These are phyloP conservation scores for Hypoxylon sp. DNA, from an alignment of 2,329 filamentous ascomycete genomes.

Conservation along the genomic window DNA sequence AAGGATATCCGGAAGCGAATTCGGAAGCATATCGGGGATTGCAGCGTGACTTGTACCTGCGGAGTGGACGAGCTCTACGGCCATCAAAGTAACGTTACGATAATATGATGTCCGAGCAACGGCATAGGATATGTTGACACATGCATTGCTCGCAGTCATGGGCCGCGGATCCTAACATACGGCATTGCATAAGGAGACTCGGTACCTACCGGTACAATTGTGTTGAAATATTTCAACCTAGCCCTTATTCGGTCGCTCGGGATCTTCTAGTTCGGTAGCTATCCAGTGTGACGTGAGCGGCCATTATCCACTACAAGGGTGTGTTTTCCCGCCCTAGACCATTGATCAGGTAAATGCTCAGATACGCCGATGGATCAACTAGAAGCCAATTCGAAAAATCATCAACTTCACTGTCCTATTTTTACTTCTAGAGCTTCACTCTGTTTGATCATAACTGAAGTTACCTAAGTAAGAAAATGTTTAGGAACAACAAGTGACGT, in stretches of 20 bases:
- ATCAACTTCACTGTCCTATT: background rate
- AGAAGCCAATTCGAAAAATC: background rate
- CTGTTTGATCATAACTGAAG: background rate
- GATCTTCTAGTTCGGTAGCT: slow-evolving; percentile 34
- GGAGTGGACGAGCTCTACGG: slow-evolving; percentile 49
- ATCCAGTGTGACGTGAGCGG: slow-evolving; percentile 19
- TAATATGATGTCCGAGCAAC: slow-evolving; percentile 25
- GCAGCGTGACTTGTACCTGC: slow-evolving; percentile 49
- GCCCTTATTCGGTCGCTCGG: slow-evolving; percentile 33
- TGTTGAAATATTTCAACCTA: slow-evolving; percentile 17
- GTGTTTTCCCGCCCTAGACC: slow-evolving; percentile 3
- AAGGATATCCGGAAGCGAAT: slow-evolving; percentile 44
- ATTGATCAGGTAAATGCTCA: slow-evolving; percentile 8
- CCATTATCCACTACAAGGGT: slow-evolving; percentile 7
- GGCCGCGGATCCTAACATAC: slow-evolving; percentile 13
- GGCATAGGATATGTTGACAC: background rate
- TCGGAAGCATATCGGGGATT: slow-evolving; percentile 53
- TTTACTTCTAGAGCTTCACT: background rate
- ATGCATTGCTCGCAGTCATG: slow-evolving; percentile 3
- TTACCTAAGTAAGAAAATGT: background rate
- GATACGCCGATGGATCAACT: slow-evolving; percentile 4
- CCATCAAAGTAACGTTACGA: slow-evolving; percentile 42
- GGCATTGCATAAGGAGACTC: slow-evolving; percentile 16
- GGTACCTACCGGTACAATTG: slow-evolving; percentile 21
- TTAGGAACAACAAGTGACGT: slow-evolving; percentile 9